Evolutionary conservation across 192 early-diverging fungal genomes (phyloP), one percentile per base, ranked within the genome.

Genomic region (Phlyctochytrium planicorne): DNA sequence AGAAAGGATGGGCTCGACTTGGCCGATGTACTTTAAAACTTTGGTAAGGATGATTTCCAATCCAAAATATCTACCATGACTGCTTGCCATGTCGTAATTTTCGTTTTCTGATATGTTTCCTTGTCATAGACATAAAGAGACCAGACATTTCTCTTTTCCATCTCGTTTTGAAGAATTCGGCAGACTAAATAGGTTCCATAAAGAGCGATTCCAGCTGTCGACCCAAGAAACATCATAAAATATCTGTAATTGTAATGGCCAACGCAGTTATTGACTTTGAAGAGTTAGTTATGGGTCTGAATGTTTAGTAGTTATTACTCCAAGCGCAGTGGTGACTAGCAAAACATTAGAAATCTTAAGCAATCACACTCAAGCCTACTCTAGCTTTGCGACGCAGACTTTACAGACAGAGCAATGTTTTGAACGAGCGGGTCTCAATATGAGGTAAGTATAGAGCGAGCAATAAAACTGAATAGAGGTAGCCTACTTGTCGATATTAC

Each of bases 361-460:
- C 33, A 75, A 67, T 79, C 16, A 14, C 27, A 0, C 31, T 25
- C 25, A 40, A 69, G 74, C 75, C 62, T 67, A 79, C 74, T 83
- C 81, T n/a, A 53, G 35, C 70, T 76, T 81, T 12, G 81, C 79
- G 32, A 83, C 67, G 40, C 81, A 83, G 2, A 34, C 65, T 27
- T 79, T 79, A 59, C 81, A 83, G 12, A 83, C 50, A 23, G 77
- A 67, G 66, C 81, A 83, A 57, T 83, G 81, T 50, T 81, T 81
- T 27, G 80, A 81, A 24, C 80, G 53, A 17, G 80, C 77, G 2
- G 80, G 80, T 66, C 79, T 63, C 20, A 40, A 37, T 67, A 31
- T n/a, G 27, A n/a, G n/a, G n/a, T n/a, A n/a, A n/a, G n/a, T n/a
- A n/a, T n/a, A n/a, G n/a, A n/a, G 3, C 27, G 25, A n/a, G 50